Percentiles rank a stretch among this genome's conserved stretches.
Evolutionary conservation across 345 rosid species (phyloP).

Genomic region (Cardamine occulta): DNA sequence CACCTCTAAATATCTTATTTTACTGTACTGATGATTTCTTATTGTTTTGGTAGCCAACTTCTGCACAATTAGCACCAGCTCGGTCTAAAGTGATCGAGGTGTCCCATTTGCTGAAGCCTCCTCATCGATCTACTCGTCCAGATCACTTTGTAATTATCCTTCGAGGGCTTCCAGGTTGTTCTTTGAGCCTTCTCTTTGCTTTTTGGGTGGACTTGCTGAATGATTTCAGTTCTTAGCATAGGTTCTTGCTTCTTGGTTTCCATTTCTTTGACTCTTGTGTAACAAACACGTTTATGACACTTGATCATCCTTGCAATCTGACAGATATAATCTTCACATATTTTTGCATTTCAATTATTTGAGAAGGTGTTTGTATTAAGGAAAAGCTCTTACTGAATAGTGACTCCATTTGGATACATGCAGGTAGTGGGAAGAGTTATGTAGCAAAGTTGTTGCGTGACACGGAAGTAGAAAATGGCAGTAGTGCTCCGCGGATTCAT

Average conservation of each 20-base stretch:
- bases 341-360: conserved; percentile 11
- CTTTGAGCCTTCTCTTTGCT: conserved; percentile 1
- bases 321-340: background rate
- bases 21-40: conserved; percentile 44
- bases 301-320: background rate
- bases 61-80: conserved; percentile 43
- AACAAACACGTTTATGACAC: background rate
- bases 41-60: conserved; percentile 39
- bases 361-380: background rate
- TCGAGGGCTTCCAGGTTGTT: conserved; percentile 87
- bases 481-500: conserved; percentile 90
- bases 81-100: conserved; percentile 69
- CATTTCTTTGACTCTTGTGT: background rate
- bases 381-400: background rate
- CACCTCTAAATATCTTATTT: conserved; percentile 16
- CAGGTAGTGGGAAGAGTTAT: conserved; percentile 98
- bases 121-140: conserved; percentile 72
- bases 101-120: conserved; percentile 67
- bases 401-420: conserved; percentile 7
- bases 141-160: conserved; percentile 86
- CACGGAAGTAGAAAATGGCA: conserved; percentile 86
- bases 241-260: background rate
- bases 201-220: background rate
- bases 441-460: conserved; percentile 89
- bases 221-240: background rate